phyloP scores from a whole-genome alignment of 352 stramenopile genomes.

The Globisporangium echinulatum region DNA sequence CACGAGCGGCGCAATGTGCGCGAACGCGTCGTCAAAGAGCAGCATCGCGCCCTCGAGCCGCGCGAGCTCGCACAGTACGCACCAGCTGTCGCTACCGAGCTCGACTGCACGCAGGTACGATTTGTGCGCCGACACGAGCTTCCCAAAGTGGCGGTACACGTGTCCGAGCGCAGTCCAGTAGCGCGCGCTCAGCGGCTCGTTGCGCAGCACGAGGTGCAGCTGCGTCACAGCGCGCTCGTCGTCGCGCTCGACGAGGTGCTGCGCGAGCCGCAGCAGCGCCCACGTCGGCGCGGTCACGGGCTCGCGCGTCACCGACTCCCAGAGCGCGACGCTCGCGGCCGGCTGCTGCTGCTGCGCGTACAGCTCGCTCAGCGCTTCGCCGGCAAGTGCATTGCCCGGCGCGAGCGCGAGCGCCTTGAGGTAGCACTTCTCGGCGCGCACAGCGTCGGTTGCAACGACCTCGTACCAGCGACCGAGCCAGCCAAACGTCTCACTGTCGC shows the following conservation, averaged over 20 bases:
- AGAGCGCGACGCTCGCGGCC: conserved; percentile 64
- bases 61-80: conserved; percentile 70
- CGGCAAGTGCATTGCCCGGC: conserved; percentile 44
- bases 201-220: conserved; percentile 68
- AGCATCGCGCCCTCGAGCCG: conserved; percentile 67
- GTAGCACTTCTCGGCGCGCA: conserved; percentile 83
- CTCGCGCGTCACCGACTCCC: conserved; percentile 53
- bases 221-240: conserved; percentile 62
- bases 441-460: conserved; percentile 42
- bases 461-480: conserved; percentile 79
- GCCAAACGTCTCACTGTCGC: conserved; percentile 58
- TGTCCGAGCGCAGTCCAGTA: conserved; percentile 76
- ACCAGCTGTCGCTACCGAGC: conserved; percentile 59
- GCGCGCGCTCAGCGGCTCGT: conserved; percentile 51
- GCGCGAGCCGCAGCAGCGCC: conserved; percentile 63
- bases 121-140: conserved; percentile 68
- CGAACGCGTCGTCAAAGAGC: conserved; percentile 66
- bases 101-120: conserved; percentile 77
- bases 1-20: conserved; percentile 44
- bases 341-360: conserved; percentile 59
- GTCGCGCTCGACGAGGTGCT: conserved; percentile 60
- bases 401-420: conserved; percentile 71
- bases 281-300: conserved; percentile 60
- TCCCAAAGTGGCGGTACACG: conserved; percentile 76
- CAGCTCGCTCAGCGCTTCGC: conserved; percentile 53